Evolutionary conservation across 2,329 filamentous ascomycete species (phyloP).

Genomic region (Pyricularia sp.): DNA sequence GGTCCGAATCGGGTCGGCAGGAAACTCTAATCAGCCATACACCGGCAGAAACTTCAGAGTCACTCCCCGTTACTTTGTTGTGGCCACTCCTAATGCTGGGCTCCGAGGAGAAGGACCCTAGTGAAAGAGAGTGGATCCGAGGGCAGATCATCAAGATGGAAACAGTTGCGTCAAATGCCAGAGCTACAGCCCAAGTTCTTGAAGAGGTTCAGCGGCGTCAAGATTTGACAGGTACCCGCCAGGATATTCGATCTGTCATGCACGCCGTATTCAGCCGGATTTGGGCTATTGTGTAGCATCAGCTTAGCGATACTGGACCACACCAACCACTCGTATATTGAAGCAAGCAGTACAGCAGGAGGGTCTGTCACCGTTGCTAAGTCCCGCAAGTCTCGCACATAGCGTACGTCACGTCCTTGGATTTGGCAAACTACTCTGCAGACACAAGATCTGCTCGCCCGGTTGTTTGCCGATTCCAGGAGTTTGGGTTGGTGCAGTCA

Average conservation of each 20-base stretch:
- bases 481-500: background rate
- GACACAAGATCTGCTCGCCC: background rate
- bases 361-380: background rate
- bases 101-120: conserved; percentile 35
- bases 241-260: conserved; percentile 33
- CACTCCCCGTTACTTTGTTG: conserved; percentile 41
- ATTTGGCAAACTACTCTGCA: background rate
- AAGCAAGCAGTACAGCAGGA: too few relatives aligned
- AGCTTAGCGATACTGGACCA: background rate
- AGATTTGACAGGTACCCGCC: conserved; percentile 23
- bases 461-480: background rate
- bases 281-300: conserved; percentile 35
- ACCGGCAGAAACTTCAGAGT: background rate
- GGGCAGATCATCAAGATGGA: conserved; percentile 34
- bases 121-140: conserved; percentile 37
- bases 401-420: background rate
- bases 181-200: conserved; percentile 31
- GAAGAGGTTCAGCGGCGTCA: conserved; percentile 31
- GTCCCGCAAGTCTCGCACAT: background rate
- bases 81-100: conserved; percentile 45
- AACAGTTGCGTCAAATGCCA: conserved; percentile 28
- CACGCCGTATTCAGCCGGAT: conserved; percentile 34
- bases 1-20: background rate
- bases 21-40: background rate
- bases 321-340: background rate